These are phyloP conservation scores for Ormosia emarginata DNA, from an alignment of 306 rosid genomes.

Conservation along the genomic window DNA sequence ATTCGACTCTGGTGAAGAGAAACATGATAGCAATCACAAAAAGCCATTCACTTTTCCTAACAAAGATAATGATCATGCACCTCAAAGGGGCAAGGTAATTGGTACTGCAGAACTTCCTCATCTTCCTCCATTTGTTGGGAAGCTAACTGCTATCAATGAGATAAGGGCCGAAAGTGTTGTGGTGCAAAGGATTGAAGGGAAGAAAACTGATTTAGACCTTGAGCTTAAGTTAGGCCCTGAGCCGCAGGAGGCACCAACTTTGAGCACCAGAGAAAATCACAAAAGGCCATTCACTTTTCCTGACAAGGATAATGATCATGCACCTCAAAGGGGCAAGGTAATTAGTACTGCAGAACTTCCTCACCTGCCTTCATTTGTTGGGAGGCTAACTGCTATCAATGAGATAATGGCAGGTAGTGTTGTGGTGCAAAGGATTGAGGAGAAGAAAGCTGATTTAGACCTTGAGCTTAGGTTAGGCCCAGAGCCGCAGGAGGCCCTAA, in stretches of 20 bases:
- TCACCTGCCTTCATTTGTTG: conserved; percentile 28
- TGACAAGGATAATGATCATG: background rate
- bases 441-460: conserved; percentile 36
- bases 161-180: background rate
- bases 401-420: background rate
- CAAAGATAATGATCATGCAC: conserved; percentile 1
- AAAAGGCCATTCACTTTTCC: conserved; percentile 6
- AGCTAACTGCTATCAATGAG: background rate
- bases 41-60: conserved; percentile 1
- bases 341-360: conserved; percentile 7
- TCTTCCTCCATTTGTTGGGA: conserved; percentile 29
- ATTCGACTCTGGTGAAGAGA: conserved; percentile 7
- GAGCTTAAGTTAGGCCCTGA: no score
- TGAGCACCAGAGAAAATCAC: no score
- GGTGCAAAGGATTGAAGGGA: background rate
- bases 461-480: conserved; percentile 64
- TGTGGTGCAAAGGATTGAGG: background rate
- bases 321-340: conserved; percentile 13
- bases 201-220: no score
- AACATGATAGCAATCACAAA: background rate
- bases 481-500: conserved; percentile 27
- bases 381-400: background rate
- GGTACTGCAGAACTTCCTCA: conserved; percentile 8
- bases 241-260: no score
- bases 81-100: conserved; percentile 15